Evolutionary conservation across 78 protist genomes (phyloP), one percentile per base, ranked within the genome.

Genomic region (Dictyostelium purpureum): DNA sequence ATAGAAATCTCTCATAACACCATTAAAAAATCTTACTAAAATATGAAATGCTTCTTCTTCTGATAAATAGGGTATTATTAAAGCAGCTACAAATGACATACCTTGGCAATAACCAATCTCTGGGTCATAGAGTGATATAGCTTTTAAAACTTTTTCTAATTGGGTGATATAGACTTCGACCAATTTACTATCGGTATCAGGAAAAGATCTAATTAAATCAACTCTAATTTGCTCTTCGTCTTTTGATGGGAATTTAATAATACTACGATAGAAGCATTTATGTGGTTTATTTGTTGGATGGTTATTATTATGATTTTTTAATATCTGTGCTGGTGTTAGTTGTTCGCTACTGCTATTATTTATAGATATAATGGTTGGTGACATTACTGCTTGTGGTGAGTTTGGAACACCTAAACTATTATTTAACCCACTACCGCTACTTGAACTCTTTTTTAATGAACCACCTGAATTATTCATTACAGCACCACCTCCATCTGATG

Each of bases 71-170:
- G 80, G 61, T 19, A 85, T 73, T 12, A 85, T 38, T 2, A 85
- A 43, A n/a, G 81, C 52, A 16, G 81, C 92, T 16, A 85, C 56
- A 45, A 85, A 85, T 19, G 92, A 85, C 26, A 85, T 85, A 61
- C 92, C 92, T 85, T 85, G 92, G 45, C 92, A 85, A 73, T 85
- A 85, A 0, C 92, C 92, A 79, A 85, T 61, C 33, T 85, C 92
- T 26, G 80, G n/a, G 9, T 85, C 92, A 35, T 73, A 85, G 16
- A 85, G 75, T 33, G 82, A 73, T 4, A 85, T 85, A 0, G 92
- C 92, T 73, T 73, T 70, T 7, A 85, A 40, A 21, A 85, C 92
- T 59, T 74, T 73, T 12, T 16, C 1, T 1, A 85, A 37, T 47
- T 47, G n/a, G 19, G 12, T 43, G 6, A 71, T 31, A 47, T 85